phyloP scores from a whole-genome alignment of 441 rosid genomes.

The Adansonia madagascariensis region DNA sequence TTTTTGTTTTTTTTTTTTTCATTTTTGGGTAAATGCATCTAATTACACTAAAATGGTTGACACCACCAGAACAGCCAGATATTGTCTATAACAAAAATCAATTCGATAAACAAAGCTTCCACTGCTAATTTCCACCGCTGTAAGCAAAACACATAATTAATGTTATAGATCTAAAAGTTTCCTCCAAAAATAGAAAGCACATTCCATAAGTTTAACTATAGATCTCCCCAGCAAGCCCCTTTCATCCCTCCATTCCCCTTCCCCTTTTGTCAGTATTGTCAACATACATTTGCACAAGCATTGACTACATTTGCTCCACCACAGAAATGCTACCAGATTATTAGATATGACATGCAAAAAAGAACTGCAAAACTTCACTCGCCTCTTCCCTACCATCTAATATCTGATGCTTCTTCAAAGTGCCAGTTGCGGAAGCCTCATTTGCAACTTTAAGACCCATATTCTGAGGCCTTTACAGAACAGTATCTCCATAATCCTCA shows the following conservation, averaged over 20 bases:
- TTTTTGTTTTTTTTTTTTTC: too few relatives aligned
- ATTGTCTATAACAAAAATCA: background rate
- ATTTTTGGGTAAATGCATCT: background rate
- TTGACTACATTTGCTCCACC: background rate
- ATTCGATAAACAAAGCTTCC: background rate
- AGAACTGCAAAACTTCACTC: conserved; percentile 57
- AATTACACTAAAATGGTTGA: background rate
- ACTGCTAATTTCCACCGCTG: background rate
- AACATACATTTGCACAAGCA: background rate
- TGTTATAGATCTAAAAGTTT: background rate
- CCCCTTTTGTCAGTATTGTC: too few relatives aligned
- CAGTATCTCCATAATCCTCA: conserved; percentile 78
- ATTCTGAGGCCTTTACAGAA: conserved; percentile 65
- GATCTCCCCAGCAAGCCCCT: conserved; percentile 9
- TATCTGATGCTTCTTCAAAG: conserved; percentile 43
- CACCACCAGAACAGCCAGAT: background rate
- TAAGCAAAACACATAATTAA: background rate
- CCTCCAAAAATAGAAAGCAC: background rate
- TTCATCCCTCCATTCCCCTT: background rate
- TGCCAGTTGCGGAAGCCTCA: conserved; percentile 47
- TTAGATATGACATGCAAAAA: conserved; percentile 30
- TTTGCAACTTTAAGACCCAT: conserved; percentile 46
- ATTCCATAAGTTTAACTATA: background rate
- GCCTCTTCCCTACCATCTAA: conserved; percentile 46
- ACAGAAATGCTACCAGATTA: background rate